Evolutionary conservation across 352 stramenopile species (phyloP).

Genomic region (Globisporangium mamillatum): DNA sequence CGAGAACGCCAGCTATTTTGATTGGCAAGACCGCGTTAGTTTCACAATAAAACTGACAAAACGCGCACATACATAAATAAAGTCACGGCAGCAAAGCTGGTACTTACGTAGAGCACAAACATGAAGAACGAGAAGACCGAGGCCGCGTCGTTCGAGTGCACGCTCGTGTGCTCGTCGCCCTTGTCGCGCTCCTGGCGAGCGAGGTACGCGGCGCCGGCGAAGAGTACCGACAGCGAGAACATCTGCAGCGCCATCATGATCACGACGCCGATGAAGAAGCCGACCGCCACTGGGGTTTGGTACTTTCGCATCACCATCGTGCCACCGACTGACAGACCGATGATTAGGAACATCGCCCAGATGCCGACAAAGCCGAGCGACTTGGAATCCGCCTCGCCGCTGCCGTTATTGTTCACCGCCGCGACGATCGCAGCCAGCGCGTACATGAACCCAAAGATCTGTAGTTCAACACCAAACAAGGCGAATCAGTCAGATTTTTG

Average conservation of each 20-base stretch:
- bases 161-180: slow-evolving; percentile 47
- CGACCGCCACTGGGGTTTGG: slow-evolving; percentile 80
- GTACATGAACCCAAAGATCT: slow-evolving; percentile 86
- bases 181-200: slow-evolving; percentile 62
- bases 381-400: slow-evolving; percentile 65
- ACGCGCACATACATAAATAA: neutral
- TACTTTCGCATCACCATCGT: slow-evolving; percentile 91
- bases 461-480: slow-evolving; percentile 5
- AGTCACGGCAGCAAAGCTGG: neutral
- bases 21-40: neutral
- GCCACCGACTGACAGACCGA: slow-evolving; percentile 76
- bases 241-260: slow-evolving; percentile 90
- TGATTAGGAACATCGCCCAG: slow-evolving; percentile 81
- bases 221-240: slow-evolving; percentile 81
- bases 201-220: slow-evolving; percentile 67
- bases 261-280: slow-evolving; percentile 89
- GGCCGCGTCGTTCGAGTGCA: slow-evolving; percentile 74
- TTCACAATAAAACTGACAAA: neutral
- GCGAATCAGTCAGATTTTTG: slow-evolving; percentile 32
- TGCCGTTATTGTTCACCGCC: slow-evolving; percentile 73
- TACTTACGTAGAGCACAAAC: slow-evolving; percentile 82
- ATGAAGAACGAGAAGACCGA: slow-evolving; percentile 87
- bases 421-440: slow-evolving; percentile 80
- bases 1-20: slow-evolving; percentile 47
- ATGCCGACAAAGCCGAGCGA: slow-evolving; percentile 80